phyloP scores from a whole-genome alignment of 352 stramenopile genomes.

The Phytophthora nicotianae region DNA sequence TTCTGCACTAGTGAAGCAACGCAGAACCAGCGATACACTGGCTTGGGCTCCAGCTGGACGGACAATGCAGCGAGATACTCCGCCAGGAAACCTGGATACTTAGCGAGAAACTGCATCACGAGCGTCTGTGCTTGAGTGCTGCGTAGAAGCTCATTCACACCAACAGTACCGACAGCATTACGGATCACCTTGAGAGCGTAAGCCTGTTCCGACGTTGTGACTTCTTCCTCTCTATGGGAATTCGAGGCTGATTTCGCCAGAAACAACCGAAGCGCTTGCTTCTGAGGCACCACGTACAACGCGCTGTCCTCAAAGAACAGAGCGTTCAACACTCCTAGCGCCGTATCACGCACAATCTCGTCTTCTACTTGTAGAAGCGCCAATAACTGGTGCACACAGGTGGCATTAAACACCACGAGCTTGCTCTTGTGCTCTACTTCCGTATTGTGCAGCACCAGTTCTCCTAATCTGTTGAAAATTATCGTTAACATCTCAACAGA shows the following conservation, averaged over 20 bases:
- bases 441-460: constrained; percentile 59
- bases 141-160: constrained; percentile 66
- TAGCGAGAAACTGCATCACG: constrained; percentile 57
- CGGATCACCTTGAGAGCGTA: constrained; percentile 71
- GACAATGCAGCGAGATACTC: constrained; percentile 66
- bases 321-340: constrained; percentile 45
- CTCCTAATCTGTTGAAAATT: constrained; percentile 49
- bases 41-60: constrained; percentile 75
- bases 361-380: constrained; percentile 65
- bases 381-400: constrained; percentile 70
- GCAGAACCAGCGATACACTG: constrained; percentile 81
- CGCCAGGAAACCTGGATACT: constrained; percentile 64
- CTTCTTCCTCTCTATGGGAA: constrained; percentile 23
- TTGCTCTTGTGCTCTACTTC: constrained; percentile 66
- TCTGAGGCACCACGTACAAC: constrained; percentile 56
- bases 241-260: constrained; percentile 41
- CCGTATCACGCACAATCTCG: constrained; percentile 40
- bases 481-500: constrained; percentile 52
- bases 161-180: constrained; percentile 64
- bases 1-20: constrained; percentile 74
- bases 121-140: constrained; percentile 58
- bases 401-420: constrained; percentile 62
- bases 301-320: constrained; percentile 68
- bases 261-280: constrained; percentile 53
- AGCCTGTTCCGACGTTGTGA: constrained; percentile 43